Conservation (phyloP, 805 yeast species). For the Clavispora fructus region DNA sequence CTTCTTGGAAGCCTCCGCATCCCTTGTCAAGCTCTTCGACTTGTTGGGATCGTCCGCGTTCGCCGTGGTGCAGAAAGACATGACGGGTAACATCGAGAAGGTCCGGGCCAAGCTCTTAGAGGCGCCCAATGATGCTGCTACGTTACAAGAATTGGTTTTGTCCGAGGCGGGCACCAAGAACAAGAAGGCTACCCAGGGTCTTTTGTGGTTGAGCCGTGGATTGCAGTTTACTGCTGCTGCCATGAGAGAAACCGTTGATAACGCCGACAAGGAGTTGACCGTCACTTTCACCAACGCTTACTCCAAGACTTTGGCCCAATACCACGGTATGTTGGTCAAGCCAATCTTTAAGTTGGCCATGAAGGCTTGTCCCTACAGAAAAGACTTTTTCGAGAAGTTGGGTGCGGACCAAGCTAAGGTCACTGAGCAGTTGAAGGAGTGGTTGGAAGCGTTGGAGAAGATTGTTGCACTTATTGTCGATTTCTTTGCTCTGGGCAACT, state of each 20-base stretch:
- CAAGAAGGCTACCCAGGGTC: constrained; percentile 85
- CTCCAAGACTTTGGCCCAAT: constrained; percentile 70
- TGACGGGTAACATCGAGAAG: constrained; percentile 81
- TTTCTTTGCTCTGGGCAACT: constrained; percentile 74
- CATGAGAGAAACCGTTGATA: constrained; percentile 69
- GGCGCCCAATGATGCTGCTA: constrained; percentile 57
- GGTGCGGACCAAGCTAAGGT: constrained; percentile 74
- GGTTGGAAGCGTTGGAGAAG: constrained; percentile 74
- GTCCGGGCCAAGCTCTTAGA: constrained; percentile 61
- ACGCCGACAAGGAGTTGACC: constrained; percentile 60
- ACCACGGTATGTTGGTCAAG: constrained; percentile 75
- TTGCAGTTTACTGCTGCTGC: constrained; percentile 88
- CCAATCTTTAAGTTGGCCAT: constrained; percentile 90
- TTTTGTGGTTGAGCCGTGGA: constrained; percentile 82
- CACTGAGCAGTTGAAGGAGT: constrained; percentile 52
- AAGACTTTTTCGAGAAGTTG: constrained; percentile 75
- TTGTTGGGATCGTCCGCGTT: constrained; percentile 82
- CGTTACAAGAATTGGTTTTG: constrained; percentile 73
- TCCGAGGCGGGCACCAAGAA: constrained; percentile 63
- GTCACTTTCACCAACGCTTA: constrained; percentile 83
- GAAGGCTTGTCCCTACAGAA: constrained; percentile 92
- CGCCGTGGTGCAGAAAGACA: constrained; percentile 77
- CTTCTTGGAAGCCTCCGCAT: constrained; percentile 79
- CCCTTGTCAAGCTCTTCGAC: constrained; percentile 78
- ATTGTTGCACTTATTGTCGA: constrained; percentile 69